Percentiles rank a stretch among this genome's conserved stretches.
Evolutionary conservation across 2,329 filamentous ascomycete species (phyloP).

Genomic region (Ploettnerulaceae sp.): DNA sequence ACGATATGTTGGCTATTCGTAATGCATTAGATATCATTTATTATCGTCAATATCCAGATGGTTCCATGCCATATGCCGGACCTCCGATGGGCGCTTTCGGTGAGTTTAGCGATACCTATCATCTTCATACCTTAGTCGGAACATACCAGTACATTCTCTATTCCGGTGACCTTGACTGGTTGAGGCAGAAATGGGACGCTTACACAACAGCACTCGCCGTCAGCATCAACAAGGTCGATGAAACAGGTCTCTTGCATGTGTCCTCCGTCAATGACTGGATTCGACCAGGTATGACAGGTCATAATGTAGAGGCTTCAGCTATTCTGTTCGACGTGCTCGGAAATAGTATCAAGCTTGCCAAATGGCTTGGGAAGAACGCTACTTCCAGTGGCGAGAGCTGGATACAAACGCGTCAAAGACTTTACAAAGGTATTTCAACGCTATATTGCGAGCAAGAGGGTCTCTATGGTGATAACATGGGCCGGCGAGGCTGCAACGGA

Average conservation of each 20-base stretch:
- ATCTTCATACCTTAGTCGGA: slow-evolving; percentile 54
- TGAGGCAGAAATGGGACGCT: slow-evolving; percentile 43
- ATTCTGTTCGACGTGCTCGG: slow-evolving; percentile 27
- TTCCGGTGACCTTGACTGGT: slow-evolving; percentile 48
- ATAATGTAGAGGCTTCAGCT: slow-evolving; percentile 32
- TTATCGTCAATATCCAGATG: slow-evolving; percentile 36
- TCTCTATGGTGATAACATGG: slow-evolving; percentile 47
- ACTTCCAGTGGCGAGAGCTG: slow-evolving; percentile 15
- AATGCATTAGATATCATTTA: slow-evolving; percentile 48
- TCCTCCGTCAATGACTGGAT: slow-evolving; percentile 29
- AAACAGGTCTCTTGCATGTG: slow-evolving; percentile 35
- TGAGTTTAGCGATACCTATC: slow-evolving; percentile 50
- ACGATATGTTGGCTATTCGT: slow-evolving; percentile 43
- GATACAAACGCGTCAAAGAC: slow-evolving; percentile 12
- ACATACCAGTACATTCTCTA: slow-evolving; percentile 55
- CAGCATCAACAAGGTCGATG: slow-evolving; percentile 42
- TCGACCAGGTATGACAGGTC: slow-evolving; percentile 31
- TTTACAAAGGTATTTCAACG: slow-evolving; percentile 20
- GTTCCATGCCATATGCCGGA: slow-evolving; percentile 47
- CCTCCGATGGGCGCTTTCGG: slow-evolving; percentile 41
- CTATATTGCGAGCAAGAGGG: slow-evolving; percentile 37
- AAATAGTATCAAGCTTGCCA: slow-evolving; percentile 41
- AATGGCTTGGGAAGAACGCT: slow-evolving; percentile 35
- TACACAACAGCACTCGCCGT: slow-evolving; percentile 44
- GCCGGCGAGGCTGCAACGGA: slow-evolving; percentile 39